Evolutionary conservation across 1,284 basidiomycete species (phyloP).

Genomic region (Sporisorium iseilematis-ciliati): DNA sequence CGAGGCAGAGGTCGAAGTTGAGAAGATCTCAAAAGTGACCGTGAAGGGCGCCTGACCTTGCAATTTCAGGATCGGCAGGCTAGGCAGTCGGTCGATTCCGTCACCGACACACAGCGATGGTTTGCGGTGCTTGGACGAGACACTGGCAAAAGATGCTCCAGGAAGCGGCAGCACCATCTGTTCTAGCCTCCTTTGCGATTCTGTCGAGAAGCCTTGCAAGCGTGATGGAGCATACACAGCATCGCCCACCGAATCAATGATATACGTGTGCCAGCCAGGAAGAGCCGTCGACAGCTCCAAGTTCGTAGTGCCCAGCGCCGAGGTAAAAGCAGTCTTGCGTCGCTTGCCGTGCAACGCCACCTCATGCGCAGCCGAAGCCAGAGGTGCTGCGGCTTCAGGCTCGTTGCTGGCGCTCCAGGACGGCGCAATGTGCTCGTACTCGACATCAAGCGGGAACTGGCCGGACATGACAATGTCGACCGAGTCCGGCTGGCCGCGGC

Average conservation of each 20-base stretch:
- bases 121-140: slow-evolving; percentile 72
- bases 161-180: slow-evolving; percentile 61
- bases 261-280: slow-evolving; percentile 86
- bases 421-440: slow-evolving; percentile 50
- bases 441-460: slow-evolving; percentile 68
- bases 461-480: slow-evolving; percentile 84
- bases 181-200: slow-evolving; percentile 54
- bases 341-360: slow-evolving; percentile 46
- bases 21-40: slow-evolving; percentile 78
- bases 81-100: slow-evolving; percentile 36
- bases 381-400: slow-evolving; percentile 29
- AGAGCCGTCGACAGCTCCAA: slow-evolving; percentile 85
- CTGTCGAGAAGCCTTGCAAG: slow-evolving; percentile 76
- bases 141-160: slow-evolving; percentile 34
- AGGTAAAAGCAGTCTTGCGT: slow-evolving; percentile 76
- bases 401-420: slow-evolving; percentile 39
- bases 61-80: slow-evolving; percentile 71
- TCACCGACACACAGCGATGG: slow-evolving; percentile 75
- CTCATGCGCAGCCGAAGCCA: slow-evolving; percentile 59
- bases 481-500: slow-evolving; percentile 82
- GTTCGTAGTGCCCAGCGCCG: slow-evolving; percentile 83
- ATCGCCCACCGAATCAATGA: slow-evolving; percentile 88
- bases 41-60: slow-evolving; percentile 87
- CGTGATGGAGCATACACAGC: slow-evolving; percentile 74
- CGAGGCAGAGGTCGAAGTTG: slow-evolving; percentile 67